phyloP scores from a whole-genome alignment of 2,329 filamentous ascomycete genomes.

The Pezicula radicicola region DNA sequence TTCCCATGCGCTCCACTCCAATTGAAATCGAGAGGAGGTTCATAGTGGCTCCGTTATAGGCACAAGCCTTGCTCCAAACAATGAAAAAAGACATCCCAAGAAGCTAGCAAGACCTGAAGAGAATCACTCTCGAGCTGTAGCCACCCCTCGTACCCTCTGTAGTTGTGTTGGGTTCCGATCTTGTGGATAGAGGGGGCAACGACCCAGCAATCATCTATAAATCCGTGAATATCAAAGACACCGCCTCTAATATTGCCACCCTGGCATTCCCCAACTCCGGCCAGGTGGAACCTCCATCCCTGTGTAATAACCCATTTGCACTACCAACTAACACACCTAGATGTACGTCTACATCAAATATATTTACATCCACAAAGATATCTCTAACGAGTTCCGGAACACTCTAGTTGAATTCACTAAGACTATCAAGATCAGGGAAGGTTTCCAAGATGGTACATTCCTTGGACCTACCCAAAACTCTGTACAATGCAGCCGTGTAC shows the following conservation, averaged over 20 bases:
- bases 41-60: too few relatives aligned
- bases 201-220: slow-evolving; percentile 50
- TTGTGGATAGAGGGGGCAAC: slow-evolving; percentile 40
- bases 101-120: too few relatives aligned
- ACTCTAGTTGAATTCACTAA: slow-evolving; percentile 41
- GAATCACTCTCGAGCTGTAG: slow-evolving; percentile 46
- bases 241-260: slow-evolving; percentile 40
- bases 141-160: background rate
- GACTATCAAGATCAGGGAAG: slow-evolving; percentile 31
- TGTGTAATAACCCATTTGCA: background rate
- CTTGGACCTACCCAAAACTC: slow-evolving; percentile 59
- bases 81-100: too few relatives aligned
- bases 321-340: slow-evolving; percentile 24
- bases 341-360: slow-evolving; percentile 55
- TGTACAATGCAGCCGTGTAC: slow-evolving; percentile 60
- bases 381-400: slow-evolving; percentile 53
- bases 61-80: too few relatives aligned
- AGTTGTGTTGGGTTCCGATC: background rate
- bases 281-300: background rate
- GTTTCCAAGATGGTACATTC: slow-evolving; percentile 33
- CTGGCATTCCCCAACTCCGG: slow-evolving; percentile 49
- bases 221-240: slow-evolving; percentile 43
- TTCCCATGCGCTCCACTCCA: too few relatives aligned
- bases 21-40: too few relatives aligned
- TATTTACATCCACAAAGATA: slow-evolving; percentile 55